A percentile compares a stretch with the other conserved stretches of the same genome.
These are phyloP conservation scores for Triticum aestivum DNA, from an alignment of 176 grass and related monocot species.

Conservation along the genomic window DNA sequence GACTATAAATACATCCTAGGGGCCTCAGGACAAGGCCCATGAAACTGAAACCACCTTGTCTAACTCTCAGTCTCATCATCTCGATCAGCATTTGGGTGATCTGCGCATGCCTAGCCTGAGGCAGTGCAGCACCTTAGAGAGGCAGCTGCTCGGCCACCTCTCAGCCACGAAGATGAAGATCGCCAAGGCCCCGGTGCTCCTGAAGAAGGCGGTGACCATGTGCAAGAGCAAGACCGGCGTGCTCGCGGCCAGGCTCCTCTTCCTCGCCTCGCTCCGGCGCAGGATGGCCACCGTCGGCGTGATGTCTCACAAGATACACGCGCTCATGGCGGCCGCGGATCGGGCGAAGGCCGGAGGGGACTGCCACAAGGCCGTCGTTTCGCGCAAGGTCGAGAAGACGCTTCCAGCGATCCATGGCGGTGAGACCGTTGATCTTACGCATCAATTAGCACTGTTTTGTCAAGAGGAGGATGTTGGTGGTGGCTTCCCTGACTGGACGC, in stretches of 20 bases:
- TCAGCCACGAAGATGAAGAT: conserved; percentile 41
- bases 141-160: background rate
- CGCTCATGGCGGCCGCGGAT: conserved; percentile 34
- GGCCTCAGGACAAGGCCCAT: conserved; percentile 37
- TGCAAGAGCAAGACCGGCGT: conserved; percentile 56
- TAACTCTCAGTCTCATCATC: background rate
- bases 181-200: conserved; percentile 48
- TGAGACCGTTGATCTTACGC: conserved; percentile 11
- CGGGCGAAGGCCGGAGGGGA: conserved; percentile 1
- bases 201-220: conserved; percentile 58
- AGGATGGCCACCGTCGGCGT: conserved; percentile 33
- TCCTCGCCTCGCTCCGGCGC: conserved; percentile 50
- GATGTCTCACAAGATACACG: conserved; percentile 62
- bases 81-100: background rate
- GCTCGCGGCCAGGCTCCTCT: conserved; percentile 43
- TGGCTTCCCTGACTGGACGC: conserved; percentile 31
- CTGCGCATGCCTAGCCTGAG: conserved; percentile 26
- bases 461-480: background rate
- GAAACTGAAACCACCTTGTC: background rate
- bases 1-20: conserved; percentile 58
- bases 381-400: background rate
- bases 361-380: conserved; percentile 24
- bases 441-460: background rate
- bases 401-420: background rate
- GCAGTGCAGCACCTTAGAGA: background rate